These are phyloP conservation scores for Tetracladium setigerum DNA, from an alignment of 495 filamentous ascomycete species.

Conservation along the genomic window DNA sequence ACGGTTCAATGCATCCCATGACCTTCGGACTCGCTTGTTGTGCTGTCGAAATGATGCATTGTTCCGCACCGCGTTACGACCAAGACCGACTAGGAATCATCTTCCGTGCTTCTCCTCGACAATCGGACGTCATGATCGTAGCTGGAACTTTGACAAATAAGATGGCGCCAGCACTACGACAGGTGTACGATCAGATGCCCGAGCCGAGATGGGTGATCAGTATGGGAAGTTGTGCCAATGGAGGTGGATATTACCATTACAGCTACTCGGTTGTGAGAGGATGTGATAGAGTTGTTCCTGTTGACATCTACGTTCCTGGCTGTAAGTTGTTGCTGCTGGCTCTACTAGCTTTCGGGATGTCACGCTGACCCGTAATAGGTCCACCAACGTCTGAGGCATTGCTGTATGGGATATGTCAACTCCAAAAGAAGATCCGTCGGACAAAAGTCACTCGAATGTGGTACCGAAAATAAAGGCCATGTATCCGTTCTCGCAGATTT, in stretches of 20 bases:
- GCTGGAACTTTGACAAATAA: conserved; percentile 95
- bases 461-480: conserved; percentile 49
- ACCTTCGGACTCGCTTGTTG: conserved; percentile 97
- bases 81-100: conserved; percentile 95
- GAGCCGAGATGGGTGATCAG: conserved; percentile 88
- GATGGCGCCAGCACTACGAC: conserved; percentile 90
- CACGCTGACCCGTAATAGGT: no score
- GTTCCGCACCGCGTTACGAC: conserved; percentile 92
- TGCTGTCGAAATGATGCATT: conserved; percentile 97
- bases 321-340: no score
- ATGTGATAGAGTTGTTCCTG: conserved; percentile 85
- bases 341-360: no score
- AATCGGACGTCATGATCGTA: conserved; percentile 98
- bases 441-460: conserved; percentile 67
- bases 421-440: conserved; percentile 71
- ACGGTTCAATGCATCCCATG: conserved; percentile 94
- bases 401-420: conserved; percentile 79
- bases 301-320: conserved; percentile 88
- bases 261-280: conserved; percentile 91
- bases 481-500: no score
- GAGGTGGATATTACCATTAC: conserved; percentile 95
- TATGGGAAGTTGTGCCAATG: conserved; percentile 90
- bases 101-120: conserved; percentile 90
- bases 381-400: conserved; percentile 84
- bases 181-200: conserved; percentile 98